Evolutionary conservation across 164 flowering plant species (phyloP).

Genomic region (Chloranthus sessilifolius): DNA sequence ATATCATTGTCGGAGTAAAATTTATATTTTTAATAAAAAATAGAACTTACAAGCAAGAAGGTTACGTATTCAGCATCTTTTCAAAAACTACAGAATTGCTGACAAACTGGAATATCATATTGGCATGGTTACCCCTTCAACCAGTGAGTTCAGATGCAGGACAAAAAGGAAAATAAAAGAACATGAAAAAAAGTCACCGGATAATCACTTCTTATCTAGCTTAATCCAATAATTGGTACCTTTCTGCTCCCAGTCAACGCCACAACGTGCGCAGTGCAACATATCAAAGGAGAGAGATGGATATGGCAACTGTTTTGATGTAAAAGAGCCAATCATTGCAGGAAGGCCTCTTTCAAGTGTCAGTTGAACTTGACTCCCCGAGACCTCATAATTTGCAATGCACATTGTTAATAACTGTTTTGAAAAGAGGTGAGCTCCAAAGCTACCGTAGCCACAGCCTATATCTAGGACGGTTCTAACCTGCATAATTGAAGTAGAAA

Average conservation of each 20-base stretch:
- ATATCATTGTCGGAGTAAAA: no score
- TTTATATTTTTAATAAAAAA: no score
- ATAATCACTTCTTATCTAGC: no score
- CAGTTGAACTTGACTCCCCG: conserved; percentile 97
- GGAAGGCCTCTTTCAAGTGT: conserved; percentile 99
- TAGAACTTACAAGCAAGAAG: no score
- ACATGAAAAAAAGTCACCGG: no score
- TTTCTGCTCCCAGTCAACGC: conserved; percentile 86
- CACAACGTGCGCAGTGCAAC: conserved; percentile 92
- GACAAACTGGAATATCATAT: no score
- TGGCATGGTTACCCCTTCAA: no score
- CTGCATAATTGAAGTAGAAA: conserved; percentile 33
- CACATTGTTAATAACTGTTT: conserved; percentile 85
- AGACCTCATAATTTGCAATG: conserved; percentile 79
- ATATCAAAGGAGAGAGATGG: conserved; percentile 95
- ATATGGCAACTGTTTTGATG: conserved; percentile 75
- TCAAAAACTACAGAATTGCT: no score
- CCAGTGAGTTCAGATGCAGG: no score
- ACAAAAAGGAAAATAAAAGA: no score
- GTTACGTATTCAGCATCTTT: no score
- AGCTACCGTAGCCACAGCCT: conserved; percentile 98
- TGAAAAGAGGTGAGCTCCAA: conserved; percentile 95
- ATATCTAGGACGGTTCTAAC: conserved; percentile 90
- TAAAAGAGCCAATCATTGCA: conserved; percentile 86
- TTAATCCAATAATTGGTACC: conserved; percentile 47